Evolutionary conservation across 805 yeast species (phyloP).

Genomic region (Sugiyamaella marilandica): DNA sequence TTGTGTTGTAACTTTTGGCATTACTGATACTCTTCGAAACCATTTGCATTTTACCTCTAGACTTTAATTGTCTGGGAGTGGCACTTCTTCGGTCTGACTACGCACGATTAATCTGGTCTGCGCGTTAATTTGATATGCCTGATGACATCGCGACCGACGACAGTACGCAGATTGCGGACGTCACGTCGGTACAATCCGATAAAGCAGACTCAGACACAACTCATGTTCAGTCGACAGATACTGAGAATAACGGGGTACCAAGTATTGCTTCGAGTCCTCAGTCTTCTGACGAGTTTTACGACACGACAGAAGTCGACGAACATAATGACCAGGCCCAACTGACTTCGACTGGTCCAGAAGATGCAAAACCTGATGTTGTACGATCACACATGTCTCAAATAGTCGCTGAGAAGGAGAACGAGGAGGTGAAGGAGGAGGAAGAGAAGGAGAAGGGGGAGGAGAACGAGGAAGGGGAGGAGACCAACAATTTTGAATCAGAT

Average conservation of each 20-base stretch:
- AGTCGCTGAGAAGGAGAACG: no score
- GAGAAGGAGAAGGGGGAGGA: background rate
- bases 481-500: no score
- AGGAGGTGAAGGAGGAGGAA: no score
- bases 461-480: background rate
- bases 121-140: background rate
- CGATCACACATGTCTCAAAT: background rate
- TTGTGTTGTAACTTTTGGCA: background rate
- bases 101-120: no score
- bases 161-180: background rate
- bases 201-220: background rate
- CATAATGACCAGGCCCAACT: background rate
- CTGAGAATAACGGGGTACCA: background rate
- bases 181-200: background rate
- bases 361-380: background rate
- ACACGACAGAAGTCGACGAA: background rate
- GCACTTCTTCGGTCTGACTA: no score
- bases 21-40: no score
- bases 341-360: background rate
- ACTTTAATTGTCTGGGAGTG: no score
- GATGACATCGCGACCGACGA: background rate
- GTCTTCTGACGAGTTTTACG: conserved; percentile 2
- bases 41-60: no score
- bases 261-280: background rate
- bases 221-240: background rate